Percentiles rank a stretch among this genome's conserved stretches.
These are phyloP conservation scores for Neurospora cerealis DNA, from an alignment of 495 filamentous ascomycete species.

Conservation along the genomic window DNA sequence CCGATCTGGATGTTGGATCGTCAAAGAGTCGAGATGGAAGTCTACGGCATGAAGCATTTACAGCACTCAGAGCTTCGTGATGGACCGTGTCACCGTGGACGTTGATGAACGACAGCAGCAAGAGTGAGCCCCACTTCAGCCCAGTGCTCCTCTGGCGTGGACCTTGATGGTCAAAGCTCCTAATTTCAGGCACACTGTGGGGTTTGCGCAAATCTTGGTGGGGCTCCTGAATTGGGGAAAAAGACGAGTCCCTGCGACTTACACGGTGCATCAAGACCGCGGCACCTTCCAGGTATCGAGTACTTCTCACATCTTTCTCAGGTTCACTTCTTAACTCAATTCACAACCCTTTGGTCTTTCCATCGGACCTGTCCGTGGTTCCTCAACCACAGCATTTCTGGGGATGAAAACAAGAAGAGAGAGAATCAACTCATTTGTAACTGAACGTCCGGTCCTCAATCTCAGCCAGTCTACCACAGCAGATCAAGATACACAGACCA, in stretches of 20 bases:
- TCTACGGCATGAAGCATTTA: conserved; percentile 1
- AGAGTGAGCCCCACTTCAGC: background rate
- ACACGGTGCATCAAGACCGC: background rate
- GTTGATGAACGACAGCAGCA: background rate
- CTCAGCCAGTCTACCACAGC: background rate
- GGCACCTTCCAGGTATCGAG: background rate
- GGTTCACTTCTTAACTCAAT: background rate
- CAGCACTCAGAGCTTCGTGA: background rate
- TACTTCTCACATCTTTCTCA: background rate
- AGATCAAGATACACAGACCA: background rate
- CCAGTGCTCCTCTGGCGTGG: background rate
- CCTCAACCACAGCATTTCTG: background rate
- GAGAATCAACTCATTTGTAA: background rate
- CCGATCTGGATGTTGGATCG: background rate
- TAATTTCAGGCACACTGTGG: background rate
- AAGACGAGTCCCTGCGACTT: background rate
- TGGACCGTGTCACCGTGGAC: background rate
- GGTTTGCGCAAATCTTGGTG: background rate
- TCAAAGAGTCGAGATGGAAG: background rate
- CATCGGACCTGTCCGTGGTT: background rate
- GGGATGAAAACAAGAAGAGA: background rate
- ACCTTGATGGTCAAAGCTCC: conserved; percentile 8
- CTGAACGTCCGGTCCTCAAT: background rate
- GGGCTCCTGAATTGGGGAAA: background rate
- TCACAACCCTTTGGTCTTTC: background rate